These are phyloP conservation scores for Globisporangium recalcitrans DNA, from an alignment of 352 stramenopile genomes.

Conservation along the genomic window DNA sequence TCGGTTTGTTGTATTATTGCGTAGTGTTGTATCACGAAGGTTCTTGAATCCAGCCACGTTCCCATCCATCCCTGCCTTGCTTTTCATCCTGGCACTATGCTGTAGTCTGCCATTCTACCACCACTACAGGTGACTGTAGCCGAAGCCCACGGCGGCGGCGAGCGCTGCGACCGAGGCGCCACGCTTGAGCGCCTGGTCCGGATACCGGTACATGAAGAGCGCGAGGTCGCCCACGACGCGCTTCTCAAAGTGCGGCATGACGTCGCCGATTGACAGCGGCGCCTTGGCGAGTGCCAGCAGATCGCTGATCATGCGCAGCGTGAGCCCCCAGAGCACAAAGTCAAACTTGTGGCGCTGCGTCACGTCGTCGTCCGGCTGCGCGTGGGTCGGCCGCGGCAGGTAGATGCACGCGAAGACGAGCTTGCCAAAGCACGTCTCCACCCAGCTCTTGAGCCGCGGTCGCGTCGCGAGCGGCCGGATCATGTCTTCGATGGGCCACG, in stretches of 20 bases:
- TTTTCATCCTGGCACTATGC: neutral
- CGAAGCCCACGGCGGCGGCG: slow-evolving; percentile 32
- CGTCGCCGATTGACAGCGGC: slow-evolving; percentile 44
- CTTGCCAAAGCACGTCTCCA: slow-evolving; percentile 41
- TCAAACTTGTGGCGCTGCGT: slow-evolving; percentile 44
- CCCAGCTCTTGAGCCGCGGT: slow-evolving; percentile 25
- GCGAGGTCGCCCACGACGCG: slow-evolving; percentile 39
- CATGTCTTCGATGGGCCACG: slow-evolving; percentile 59
- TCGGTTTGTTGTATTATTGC: neutral
- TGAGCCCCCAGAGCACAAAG: slow-evolving; percentile 85
- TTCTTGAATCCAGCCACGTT: neutral
- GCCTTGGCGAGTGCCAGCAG: slow-evolving; percentile 35
- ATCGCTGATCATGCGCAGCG: slow-evolving; percentile 58
- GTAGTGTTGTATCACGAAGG: neutral
- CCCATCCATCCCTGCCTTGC: no score
- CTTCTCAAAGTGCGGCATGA: slow-evolving; percentile 58
- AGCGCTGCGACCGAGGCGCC: slow-evolving; percentile 38
- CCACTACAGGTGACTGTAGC: slow-evolving; percentile 30
- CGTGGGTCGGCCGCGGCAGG: slow-evolving; percentile 48
- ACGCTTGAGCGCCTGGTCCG: slow-evolving; percentile 42
- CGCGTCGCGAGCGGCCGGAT: slow-evolving; percentile 31
- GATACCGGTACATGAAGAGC: slow-evolving; percentile 47
- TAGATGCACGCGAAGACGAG: slow-evolving; percentile 73
- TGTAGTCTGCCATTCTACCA: neutral
- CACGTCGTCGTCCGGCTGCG: slow-evolving; percentile 35